These are phyloP conservation scores for Claviceps africana DNA, from an alignment of 2,329 filamentous ascomycete genomes.

Conservation along the genomic window DNA sequence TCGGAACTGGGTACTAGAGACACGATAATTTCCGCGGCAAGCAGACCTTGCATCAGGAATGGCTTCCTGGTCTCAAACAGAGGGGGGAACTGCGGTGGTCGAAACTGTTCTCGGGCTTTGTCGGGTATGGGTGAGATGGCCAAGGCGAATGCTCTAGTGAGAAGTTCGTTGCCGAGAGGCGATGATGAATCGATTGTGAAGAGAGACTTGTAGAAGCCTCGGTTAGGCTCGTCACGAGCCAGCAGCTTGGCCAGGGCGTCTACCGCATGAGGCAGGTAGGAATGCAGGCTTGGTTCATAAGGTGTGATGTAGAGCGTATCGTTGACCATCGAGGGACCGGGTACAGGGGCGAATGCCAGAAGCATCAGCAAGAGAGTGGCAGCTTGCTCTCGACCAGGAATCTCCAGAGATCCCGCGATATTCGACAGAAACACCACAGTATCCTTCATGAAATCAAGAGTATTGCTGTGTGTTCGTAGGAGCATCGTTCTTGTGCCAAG, in stretches of 20 bases:
- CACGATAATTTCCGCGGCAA: constrained; percentile 79
- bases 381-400: constrained; percentile 78
- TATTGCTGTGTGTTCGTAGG: constrained; percentile 68
- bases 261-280: constrained; percentile 78
- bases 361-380: constrained; percentile 78
- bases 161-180: constrained; percentile 56
- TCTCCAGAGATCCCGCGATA: constrained; percentile 62
- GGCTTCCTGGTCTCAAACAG: constrained; percentile 76
- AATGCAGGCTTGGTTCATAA: constrained; percentile 70
- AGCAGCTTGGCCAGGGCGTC: constrained; percentile 85
- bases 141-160: constrained; percentile 77
- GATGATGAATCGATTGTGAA: constrained; percentile 58
- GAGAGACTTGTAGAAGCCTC: constrained; percentile 68
- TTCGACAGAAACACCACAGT: constrained; percentile 81
- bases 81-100: constrained; percentile 45
- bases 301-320: constrained; percentile 59
- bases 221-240: constrained; percentile 84
- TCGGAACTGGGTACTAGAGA: constrained; percentile 61
- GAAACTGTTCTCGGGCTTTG: constrained; percentile 33
- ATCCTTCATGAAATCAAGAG: constrained; percentile 95
- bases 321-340: constrained; percentile 45
- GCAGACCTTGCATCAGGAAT: constrained; percentile 78
- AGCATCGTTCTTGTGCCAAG: constrained; percentile 82
- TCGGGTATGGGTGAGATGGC: constrained; percentile 78
- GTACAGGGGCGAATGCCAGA: constrained; percentile 74